A percentile compares a stretch with the other conserved stretches of the same genome.
Conservation (phyloP, 331 rosid species). For the Pyrus hybrid region DNA sequence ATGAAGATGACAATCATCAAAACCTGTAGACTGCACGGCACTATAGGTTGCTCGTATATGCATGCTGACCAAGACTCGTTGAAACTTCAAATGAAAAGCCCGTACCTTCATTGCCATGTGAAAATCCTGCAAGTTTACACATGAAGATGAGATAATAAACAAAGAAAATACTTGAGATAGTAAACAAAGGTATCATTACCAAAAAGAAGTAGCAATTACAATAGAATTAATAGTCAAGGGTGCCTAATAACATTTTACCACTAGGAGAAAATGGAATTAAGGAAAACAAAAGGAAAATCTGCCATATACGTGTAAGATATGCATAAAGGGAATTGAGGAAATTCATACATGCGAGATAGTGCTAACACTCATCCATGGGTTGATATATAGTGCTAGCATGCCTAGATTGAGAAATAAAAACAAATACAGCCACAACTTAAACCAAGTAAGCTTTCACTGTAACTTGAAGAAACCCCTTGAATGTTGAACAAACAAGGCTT, state of each 20-base stretch:
- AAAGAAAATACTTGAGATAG: background rate
- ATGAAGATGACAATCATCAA: background rate
- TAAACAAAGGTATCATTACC: background rate
- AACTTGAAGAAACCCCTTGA: background rate
- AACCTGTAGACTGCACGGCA: background rate
- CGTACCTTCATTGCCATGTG: background rate
- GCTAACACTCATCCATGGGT: background rate
- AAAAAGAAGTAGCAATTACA: background rate
- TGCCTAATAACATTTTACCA: no score
- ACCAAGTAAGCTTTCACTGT: background rate
- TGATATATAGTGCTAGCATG: background rate
- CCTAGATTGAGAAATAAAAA: background rate
- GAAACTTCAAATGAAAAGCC: background rate
- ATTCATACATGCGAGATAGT: background rate
- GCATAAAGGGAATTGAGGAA: background rate
- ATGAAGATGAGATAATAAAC: background rate
- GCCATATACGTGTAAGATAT: background rate
- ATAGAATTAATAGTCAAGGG: background rate
- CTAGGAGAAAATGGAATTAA: no score
- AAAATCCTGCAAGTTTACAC: constrained; percentile 9
- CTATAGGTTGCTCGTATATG: constrained; percentile 7
- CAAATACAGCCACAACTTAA: background rate
- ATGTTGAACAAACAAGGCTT: background rate
- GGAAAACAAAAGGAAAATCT: no score
- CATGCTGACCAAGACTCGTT: constrained; percentile 10